phyloP scores from a whole-genome alignment of 2,329 filamentous ascomycete genomes.

The Ceratocystis colombiana region DNA sequence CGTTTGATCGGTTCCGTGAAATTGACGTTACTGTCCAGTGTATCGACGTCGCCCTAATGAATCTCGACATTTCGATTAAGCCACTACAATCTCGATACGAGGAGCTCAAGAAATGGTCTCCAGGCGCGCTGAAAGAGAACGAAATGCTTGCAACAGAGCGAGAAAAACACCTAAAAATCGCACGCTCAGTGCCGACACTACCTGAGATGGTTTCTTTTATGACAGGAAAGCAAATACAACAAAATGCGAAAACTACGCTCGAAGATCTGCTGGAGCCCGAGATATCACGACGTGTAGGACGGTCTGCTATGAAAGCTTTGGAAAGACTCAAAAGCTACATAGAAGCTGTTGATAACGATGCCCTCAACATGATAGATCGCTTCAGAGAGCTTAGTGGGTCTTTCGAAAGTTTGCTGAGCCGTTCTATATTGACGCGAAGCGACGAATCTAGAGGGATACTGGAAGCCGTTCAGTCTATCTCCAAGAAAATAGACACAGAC shows the following conservation, averaged over 20 bases:
- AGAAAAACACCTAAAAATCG: conserved; percentile 57
- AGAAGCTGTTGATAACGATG: conserved; percentile 50
- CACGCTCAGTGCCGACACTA: conserved; percentile 55
- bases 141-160: conserved; percentile 52
- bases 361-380: conserved; percentile 41
- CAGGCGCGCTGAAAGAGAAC: conserved; percentile 58
- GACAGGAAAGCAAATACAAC: conserved; percentile 40
- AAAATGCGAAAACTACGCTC: conserved; percentile 47
- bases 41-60: conserved; percentile 74
- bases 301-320: conserved; percentile 49
- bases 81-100: conserved; percentile 60
- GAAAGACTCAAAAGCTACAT: conserved; percentile 51
- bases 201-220: conserved; percentile 57
- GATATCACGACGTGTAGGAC: conserved; percentile 61
- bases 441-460: conserved; percentile 60
- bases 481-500: conserved; percentile 78
- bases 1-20: conserved; percentile 59
- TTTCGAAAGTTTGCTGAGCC: conserved; percentile 50
- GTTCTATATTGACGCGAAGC: conserved; percentile 46
- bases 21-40: conserved; percentile 69
- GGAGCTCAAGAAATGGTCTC: conserved; percentile 62
- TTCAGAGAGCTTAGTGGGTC: conserved; percentile 52
- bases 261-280: conserved; percentile 68
- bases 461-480: conserved; percentile 75
- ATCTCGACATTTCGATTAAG: conserved; percentile 65